Evolutionary conservation across 257 asterid genomes (phyloP), one percentile per base, ranked within the genome.

Genomic region (Thymus quinquecostatus): DNA sequence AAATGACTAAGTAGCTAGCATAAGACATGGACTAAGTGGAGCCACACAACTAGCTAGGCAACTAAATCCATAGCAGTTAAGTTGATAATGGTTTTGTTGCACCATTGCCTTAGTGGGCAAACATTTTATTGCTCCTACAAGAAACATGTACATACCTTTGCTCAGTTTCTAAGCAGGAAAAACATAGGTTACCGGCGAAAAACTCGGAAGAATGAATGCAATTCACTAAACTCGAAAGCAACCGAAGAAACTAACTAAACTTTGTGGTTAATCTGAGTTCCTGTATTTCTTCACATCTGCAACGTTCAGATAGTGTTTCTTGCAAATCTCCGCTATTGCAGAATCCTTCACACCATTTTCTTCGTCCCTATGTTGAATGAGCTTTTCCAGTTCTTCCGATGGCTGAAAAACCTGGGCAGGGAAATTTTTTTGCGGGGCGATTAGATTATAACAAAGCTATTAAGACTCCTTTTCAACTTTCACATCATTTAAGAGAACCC

Each of bases 361-460:
- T 0, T 36, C 86, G 33, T 83, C 79, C 66, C 71, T 80, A 10
- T 63, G 36, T 21, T 70, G 79, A 65, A 87, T 73, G 75, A 93
- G 86, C 74, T 79, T 79, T 32, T 86, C 83, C 76, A 93, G 89
- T 68, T 91, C 95, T 70, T 86, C 86, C 0, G 94, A 89, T 27
- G 96, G 94, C 66, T 78, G 72, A 57, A 89, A 75, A 60, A 80
- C 91, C 97, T 91, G 72, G 9, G 38, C n/a, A 3, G 2, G 54
- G 14, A 6, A 8, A 51, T 1, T 36, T 63, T n/a, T 66, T 44
- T 12, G 13, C 27, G 1, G 64, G 32, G 55, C 40, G 12, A 6
- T 54, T 5, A 61, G 66, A 21, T 60, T 40, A 6, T 3, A 2
- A 1, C 4, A 4, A 12, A 30, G 27, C 29, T 38, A 33, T 14